Percentiles rank a stretch among this genome's conserved stretches.
These are phyloP conservation scores for Streptanthus diversifolius DNA, from an alignment of 345 rosid species.

Conservation along the genomic window DNA sequence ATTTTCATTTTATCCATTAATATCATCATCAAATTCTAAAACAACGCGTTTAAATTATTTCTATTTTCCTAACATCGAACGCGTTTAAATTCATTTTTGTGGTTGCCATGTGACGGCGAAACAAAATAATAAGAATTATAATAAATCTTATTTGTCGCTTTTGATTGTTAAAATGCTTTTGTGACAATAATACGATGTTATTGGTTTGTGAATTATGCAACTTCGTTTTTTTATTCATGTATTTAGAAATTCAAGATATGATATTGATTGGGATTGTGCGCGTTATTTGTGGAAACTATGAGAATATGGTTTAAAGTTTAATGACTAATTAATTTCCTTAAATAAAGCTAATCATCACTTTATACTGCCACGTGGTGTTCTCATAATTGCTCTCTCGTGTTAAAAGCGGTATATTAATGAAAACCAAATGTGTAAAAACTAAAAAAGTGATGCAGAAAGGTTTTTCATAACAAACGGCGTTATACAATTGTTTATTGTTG, in stretches of 20 bases:
- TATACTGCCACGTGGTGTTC: not conserved
- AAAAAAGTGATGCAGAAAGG: not conserved
- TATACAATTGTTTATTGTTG: not conserved
- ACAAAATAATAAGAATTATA: not conserved
- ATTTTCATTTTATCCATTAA: not conserved
- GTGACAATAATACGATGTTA: not conserved
- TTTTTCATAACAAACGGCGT: not conserved
- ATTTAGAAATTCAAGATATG: not conserved
- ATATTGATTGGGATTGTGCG: constrained; percentile 1
- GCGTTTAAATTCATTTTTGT: constrained; percentile 12
- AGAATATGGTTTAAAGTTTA: constrained; percentile 14
- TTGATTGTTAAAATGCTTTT: constrained; percentile 3
- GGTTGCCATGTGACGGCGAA: constrained; percentile 25
- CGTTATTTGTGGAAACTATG: not conserved
- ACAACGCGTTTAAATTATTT: constrained; percentile 12
- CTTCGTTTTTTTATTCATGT: not conserved
- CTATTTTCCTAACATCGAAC: not conserved
- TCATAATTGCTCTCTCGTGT: not conserved
- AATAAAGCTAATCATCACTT: not conserved
- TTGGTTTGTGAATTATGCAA: not conserved
- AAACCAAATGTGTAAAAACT: not conserved
- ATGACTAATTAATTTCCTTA: not conserved
- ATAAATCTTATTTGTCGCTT: constrained; percentile 17
- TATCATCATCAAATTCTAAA: constrained; percentile 1
- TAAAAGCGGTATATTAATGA: not conserved